phyloP scores from a whole-genome alignment of 768 basidiomycete species.

The Mrakia frigida region DNA sequence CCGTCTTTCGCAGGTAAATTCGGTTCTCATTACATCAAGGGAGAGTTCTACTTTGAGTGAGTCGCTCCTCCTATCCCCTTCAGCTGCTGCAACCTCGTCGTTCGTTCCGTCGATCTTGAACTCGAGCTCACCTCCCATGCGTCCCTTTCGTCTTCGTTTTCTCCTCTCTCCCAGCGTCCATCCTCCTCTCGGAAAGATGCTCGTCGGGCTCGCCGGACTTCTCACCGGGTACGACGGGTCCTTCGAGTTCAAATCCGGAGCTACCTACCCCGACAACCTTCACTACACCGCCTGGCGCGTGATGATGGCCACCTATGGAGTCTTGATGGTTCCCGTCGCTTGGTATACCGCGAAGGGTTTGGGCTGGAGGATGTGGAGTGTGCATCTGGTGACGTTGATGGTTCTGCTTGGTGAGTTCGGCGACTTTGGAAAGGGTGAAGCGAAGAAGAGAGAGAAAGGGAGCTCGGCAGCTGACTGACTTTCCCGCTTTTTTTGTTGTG shows the following conservation, averaged over 20 bases:
- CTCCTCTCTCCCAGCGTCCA: slow-evolving; percentile 55
- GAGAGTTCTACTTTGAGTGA: slow-evolving; percentile 95
- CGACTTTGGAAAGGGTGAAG: too few relatives aligned
- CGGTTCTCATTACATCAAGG: slow-evolving; percentile 94
- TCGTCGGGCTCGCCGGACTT: slow-evolving; percentile 88
- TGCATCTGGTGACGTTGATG: slow-evolving; percentile 90
- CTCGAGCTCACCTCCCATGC: not conserved
- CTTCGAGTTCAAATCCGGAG: slow-evolving; percentile 93
- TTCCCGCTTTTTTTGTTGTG: not conserved
- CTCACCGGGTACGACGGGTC: slow-evolving; percentile 84
- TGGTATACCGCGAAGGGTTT: slow-evolving; percentile 97
- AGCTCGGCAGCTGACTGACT: too few relatives aligned
- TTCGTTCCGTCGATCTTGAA: not conserved
- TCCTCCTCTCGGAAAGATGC: slow-evolving; percentile 97
- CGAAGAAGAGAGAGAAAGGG: not conserved
- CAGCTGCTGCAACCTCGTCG: not conserved
- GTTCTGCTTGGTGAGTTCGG: slow-evolving; percentile 69
- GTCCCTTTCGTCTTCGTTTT: not conserved
- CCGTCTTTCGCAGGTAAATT: slow-evolving; percentile 58
- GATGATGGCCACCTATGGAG: slow-evolving; percentile 88
- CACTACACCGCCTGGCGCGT: slow-evolving; percentile 94
- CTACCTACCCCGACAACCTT: slow-evolving; percentile 70
- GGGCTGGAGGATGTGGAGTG: slow-evolving; percentile 81
- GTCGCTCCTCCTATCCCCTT: not conserved
- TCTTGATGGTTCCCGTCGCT: slow-evolving; percentile 87